phyloP scores from a whole-genome alignment of 2,329 filamentous ascomycete genomes.

The Geosmithia flava region DNA sequence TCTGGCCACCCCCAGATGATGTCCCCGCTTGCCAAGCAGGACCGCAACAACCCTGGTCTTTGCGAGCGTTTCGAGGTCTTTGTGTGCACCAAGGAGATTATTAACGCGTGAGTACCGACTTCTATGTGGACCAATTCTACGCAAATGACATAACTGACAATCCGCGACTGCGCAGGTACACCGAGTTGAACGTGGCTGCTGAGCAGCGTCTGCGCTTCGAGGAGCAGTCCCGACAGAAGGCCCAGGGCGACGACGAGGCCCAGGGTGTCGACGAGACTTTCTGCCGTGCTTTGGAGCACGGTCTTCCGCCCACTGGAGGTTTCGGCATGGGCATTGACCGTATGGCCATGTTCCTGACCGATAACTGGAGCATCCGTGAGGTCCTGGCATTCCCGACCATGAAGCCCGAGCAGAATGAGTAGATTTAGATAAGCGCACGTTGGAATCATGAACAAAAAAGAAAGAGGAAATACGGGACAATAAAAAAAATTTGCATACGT shows the following conservation, averaged over 20 bases:
- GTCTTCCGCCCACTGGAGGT: constrained; percentile 84
- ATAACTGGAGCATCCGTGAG: constrained; percentile 91
- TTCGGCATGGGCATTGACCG: constrained; percentile 96
- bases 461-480: not conserved
- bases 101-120: constrained; percentile 50
- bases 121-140: too few species aligned
- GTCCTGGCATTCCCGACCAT: constrained; percentile 96
- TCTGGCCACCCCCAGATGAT: constrained; percentile 58
- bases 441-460: not conserved
- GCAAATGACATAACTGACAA: not conserved
- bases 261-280: constrained; percentile 95
- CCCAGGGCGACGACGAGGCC: constrained; percentile 91
- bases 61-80: constrained; percentile 98
- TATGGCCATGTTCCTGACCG: constrained; percentile 87
- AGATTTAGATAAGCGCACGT: not conserved
- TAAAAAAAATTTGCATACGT: not conserved
- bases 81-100: constrained; percentile 67
- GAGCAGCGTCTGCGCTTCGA: constrained; percentile 78
- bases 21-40: constrained; percentile 93
- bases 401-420: constrained; percentile 59
- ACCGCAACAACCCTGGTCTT: constrained; percentile 67
- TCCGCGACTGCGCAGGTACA: constrained; percentile 41
- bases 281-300: constrained; percentile 79
- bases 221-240: constrained; percentile 93
- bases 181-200: constrained; percentile 86